These are phyloP conservation scores for Phytophthora rubi DNA, from an alignment of 352 stramenopile species.

Conservation along the genomic window DNA sequence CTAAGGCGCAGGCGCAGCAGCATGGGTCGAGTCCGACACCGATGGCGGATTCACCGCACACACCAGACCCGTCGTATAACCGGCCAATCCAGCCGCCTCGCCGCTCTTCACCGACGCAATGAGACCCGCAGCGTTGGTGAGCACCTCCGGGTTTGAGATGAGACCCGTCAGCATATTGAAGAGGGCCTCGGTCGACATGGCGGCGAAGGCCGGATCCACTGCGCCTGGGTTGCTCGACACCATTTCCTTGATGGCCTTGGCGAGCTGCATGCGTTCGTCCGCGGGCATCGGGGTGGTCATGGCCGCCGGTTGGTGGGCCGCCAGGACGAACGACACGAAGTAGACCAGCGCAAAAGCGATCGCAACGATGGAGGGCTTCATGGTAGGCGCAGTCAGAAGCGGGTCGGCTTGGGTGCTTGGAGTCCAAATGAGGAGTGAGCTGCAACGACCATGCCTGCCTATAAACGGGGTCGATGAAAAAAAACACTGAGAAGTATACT, in stretches of 20 bases:
- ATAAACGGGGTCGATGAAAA: neutral
- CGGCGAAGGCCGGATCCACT: neutral
- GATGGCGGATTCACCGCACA: neutral
- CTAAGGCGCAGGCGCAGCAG: too few species aligned
- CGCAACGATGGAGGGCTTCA: constrained; percentile 5
- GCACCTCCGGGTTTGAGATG: constrained; percentile 4
- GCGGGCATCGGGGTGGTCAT: neutral
- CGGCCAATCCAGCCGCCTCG: neutral
- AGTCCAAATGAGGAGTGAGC: constrained; percentile 7
- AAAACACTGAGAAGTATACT: neutral
- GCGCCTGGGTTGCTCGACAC: neutral
- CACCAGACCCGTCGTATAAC: neutral
- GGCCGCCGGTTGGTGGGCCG: constrained; percentile 7
- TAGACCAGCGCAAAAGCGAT: constrained; percentile 9
- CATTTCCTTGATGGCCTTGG: constrained; percentile 21
- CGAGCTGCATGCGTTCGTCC: constrained; percentile 20
- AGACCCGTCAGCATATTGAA: constrained; percentile 6
- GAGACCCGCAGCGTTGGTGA: constrained; percentile 1
- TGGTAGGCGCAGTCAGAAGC: neutral
- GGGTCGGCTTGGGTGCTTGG: neutral
- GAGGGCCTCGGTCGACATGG: constrained; percentile 15
- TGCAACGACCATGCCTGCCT: neutral
- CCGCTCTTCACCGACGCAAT: neutral
- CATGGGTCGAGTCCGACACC: too few species aligned
- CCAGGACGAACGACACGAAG: constrained; percentile 6